Conservation (phyloP, 805 yeast genomes). For the Hanseniaspora pseudoguilliermondii region DNA sequence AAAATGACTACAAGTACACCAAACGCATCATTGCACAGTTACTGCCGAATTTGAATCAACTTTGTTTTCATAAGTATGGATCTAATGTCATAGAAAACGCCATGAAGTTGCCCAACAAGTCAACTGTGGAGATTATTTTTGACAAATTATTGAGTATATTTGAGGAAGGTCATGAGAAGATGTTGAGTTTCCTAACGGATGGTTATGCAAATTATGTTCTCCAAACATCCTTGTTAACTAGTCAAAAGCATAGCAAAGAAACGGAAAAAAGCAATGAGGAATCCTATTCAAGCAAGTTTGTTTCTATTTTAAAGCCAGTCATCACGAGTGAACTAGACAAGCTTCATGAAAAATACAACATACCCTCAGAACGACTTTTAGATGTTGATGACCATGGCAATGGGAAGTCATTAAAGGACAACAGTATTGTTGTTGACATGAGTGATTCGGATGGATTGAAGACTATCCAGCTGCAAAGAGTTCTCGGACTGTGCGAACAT, state of each 20-base stretch:
- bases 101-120: slow-evolving; percentile 35
- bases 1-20: neutral
- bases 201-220: slow-evolving; percentile 90
- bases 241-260: slow-evolving; percentile 31
- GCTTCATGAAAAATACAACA: neutral
- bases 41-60: slow-evolving; percentile 10
- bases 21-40: neutral
- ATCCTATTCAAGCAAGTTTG: neutral
- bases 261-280: neutral
- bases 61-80: slow-evolving; percentile 82
- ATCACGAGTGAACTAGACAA: neutral
- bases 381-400: neutral
- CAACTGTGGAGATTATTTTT: slow-evolving; percentile 36
- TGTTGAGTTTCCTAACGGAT: slow-evolving; percentile 57
- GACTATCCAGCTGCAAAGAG: slow-evolving; percentile 7
- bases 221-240: slow-evolving; percentile 66
- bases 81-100: slow-evolving; percentile 91
- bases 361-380: neutral
- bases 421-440: neutral
- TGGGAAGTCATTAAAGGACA: neutral
- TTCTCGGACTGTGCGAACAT: neutral
- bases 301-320: neutral
- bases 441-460: neutral
- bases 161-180: slow-evolving; percentile 24
- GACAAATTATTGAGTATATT: slow-evolving; percentile 30